Base-by-base conservation (phyloP, 352 stramenopile species). In the Pythium grandisporangium region DNA sequence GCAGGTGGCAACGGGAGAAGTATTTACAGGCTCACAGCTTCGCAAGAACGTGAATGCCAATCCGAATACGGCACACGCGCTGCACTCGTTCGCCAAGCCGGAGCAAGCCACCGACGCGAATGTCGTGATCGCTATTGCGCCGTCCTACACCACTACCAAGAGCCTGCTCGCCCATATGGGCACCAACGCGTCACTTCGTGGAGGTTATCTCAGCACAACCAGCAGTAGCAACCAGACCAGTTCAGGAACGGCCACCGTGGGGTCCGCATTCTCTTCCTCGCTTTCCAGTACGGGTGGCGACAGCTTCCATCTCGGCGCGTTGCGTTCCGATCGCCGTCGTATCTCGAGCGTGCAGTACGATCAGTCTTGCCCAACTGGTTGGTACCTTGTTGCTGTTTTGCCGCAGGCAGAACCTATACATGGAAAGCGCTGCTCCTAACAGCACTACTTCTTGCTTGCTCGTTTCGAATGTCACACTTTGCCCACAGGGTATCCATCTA, bases 301-400 rank as follows among this genome's bases (percentile, higher is more conserved):
- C 10, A 56, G 70, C 11, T 46, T 66, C 4, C 63, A 74, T 14
- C 37, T 70, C 21, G 60, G 55, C 2, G 50, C 58, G 5, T 34
- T 72, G n/a, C 60, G 66, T 1, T 71, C 58, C 2, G 66, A 77
- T 17, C 59, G 70, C 25, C 50, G 73, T 12, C 51, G 68, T 1
- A 45, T 81, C 30, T 66, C 44, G 33, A 81, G 62, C 21, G 57
- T 81, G 13, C 72, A 80, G 29, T 85, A 80, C 36, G 72, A 85
- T 21, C 61, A 69, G 10, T 32, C 8, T 14, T 32, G 27, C 27
- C 27, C 27, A 32, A 32, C 27, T 14, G n/a, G n/a, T n/a, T n/a
- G n/a, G n/a, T n/a, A n/a, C n/a, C n/a, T n/a, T n/a, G n/a, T n/a
- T n/a, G n/a, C n/a, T n/a, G n/a, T n/a, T n/a, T n/a, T n/a, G n/a